Percentiles rank a stretch among this genome's conserved stretches.
These are phyloP conservation scores for Ilyonectria mors-panacis DNA, from an alignment of 2,329 filamentous ascomycete species.

Conservation along the genomic window DNA sequence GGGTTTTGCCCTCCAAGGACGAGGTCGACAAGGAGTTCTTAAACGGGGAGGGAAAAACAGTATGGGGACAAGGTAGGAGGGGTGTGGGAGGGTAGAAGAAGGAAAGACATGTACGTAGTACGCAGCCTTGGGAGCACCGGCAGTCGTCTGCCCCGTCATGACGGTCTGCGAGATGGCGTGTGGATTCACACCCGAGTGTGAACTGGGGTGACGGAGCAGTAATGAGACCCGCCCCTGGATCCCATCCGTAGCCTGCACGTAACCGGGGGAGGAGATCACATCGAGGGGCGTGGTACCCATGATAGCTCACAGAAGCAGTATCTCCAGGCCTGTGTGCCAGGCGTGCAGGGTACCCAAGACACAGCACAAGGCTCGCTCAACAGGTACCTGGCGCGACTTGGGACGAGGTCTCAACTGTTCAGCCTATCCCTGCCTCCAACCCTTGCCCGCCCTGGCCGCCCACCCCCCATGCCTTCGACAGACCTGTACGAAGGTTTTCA, in stretches of 20 bases:
- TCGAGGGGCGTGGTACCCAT: conserved; percentile 28
- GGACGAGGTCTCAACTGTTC: conserved; percentile 38
- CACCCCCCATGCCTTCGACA: conserved; percentile 38
- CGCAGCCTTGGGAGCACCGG: conserved; percentile 45
- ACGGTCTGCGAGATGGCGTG: conserved; percentile 50
- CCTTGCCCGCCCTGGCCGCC: conserved; percentile 39
- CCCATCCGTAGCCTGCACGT: conserved; percentile 31
- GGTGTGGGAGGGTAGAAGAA: conserved; percentile 56
- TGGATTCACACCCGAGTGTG: conserved; percentile 47
- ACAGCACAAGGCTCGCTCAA: conserved; percentile 31
- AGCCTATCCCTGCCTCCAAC: conserved; percentile 40
- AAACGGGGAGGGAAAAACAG: conserved; percentile 46
- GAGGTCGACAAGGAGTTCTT: conserved; percentile 53
- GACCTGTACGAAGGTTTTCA: conserved; percentile 47
- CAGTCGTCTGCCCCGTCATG: conserved; percentile 49
- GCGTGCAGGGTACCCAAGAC: conserved; percentile 1
- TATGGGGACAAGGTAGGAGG: conserved; percentile 46
- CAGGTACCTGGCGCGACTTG: conserved; percentile 48
- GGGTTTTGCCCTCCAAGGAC: conserved; percentile 52
- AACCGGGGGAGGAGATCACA: conserved; percentile 43
- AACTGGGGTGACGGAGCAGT: conserved; percentile 47
- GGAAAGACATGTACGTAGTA: conserved; percentile 50
- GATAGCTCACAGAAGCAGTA: conserved; percentile 15
- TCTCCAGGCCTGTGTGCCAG: background rate
- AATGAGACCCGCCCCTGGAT: conserved; percentile 44